A percentile compares a stretch with the other conserved stretches of the same genome.
These are phyloP conservation scores for Halenospora varia DNA, from an alignment of 495 filamentous ascomycete species.

Conservation along the genomic window DNA sequence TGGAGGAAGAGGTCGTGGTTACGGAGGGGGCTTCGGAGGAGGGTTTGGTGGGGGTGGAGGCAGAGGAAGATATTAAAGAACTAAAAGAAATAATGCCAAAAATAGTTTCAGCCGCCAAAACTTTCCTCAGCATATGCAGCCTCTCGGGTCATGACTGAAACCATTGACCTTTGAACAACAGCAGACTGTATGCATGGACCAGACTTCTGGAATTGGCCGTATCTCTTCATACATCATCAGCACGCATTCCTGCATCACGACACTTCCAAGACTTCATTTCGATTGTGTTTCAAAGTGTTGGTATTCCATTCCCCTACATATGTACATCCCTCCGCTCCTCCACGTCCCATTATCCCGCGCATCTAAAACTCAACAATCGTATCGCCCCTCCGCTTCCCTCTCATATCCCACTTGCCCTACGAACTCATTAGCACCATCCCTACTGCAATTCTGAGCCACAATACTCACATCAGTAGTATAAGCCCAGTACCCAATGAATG, in stretches of 20 bases:
- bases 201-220: neutral
- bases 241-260: neutral
- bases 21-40: conserved; percentile 7
- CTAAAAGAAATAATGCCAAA: conserved; percentile 10
- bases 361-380: conserved; percentile 69
- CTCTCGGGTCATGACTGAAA: too few relatives aligned
- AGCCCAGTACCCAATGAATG: conserved; percentile 60
- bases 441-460: conserved; percentile 10
- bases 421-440: neutral
- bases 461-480: conserved; percentile 72
- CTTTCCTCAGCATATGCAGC: too few relatives aligned
- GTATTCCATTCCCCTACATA: conserved; percentile 10
- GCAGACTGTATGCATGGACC: neutral
- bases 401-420: conserved; percentile 81
- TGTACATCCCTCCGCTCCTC: conserved; percentile 6
- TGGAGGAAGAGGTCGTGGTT: conserved; percentile 16
- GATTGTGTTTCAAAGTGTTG: neutral
- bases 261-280: neutral
- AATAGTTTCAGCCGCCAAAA: too few relatives aligned
- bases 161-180: too few relatives aligned
- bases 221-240: neutral
- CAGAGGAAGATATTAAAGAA: conserved; percentile 15
- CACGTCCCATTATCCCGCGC: neutral
- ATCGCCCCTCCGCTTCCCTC: conserved; percentile 85
- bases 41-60: conserved; percentile 7